These are phyloP conservation scores for Lepiota subincarnata DNA, from an alignment of 768 basidiomycete species.

Conservation along the genomic window DNA sequence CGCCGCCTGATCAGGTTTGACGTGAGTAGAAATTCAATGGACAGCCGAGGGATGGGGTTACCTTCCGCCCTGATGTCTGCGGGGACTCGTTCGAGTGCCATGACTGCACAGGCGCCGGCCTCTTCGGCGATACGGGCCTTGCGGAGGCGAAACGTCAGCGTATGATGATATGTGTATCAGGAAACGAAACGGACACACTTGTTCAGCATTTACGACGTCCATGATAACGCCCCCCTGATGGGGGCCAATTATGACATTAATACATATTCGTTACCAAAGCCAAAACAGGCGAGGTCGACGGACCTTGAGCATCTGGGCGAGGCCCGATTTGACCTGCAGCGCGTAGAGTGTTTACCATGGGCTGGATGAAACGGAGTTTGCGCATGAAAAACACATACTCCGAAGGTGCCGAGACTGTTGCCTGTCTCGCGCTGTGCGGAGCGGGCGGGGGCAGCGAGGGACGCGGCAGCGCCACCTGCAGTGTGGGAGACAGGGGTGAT, in stretches of 20 bases:
- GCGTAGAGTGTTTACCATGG: constrained; percentile 1
- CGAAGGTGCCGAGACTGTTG: constrained; percentile 68
- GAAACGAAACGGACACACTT: constrained; percentile 24
- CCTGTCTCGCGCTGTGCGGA: constrained; percentile 47
- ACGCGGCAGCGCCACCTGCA: constrained; percentile 35
- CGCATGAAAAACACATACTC: constrained; percentile 38
- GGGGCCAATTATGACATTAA: constrained; percentile 12
- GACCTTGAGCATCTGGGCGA: constrained; percentile 97
- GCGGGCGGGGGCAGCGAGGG: constrained; percentile 50
- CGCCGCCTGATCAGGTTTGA: constrained; percentile 52
- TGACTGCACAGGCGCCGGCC: constrained; percentile 96
- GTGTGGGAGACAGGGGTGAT: constrained; percentile 32
- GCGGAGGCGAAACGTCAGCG: constrained; percentile 18
- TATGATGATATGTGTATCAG: constrained; percentile 7
- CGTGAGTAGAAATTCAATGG: not conserved
- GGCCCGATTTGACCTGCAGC: constrained; percentile 80
- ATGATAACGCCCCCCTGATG: constrained; percentile 83
- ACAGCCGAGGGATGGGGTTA: constrained; percentile 14
- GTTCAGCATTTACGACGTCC: constrained; percentile 86
- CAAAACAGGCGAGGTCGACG: constrained; percentile 14
- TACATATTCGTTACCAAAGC: constrained; percentile 8
- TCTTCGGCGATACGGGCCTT: constrained; percentile 96
- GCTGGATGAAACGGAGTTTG: constrained; percentile 9
- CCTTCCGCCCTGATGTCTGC: constrained; percentile 88
- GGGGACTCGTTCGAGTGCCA: constrained; percentile 94